phyloP scores from a whole-genome alignment of 148 eudicot genomes.

The Chenopodium berlandieri region DNA sequence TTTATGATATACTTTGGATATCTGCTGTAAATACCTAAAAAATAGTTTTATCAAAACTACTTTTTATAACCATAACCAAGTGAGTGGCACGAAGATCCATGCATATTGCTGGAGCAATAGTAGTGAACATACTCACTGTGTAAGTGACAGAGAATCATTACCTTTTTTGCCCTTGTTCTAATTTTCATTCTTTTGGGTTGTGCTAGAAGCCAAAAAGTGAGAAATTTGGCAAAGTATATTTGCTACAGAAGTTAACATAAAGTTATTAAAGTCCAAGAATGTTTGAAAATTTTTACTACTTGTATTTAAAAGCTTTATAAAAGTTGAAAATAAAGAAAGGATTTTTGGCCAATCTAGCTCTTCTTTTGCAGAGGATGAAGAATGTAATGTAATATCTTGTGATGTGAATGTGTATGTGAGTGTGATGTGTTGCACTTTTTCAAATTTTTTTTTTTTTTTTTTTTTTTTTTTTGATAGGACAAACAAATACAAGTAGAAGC shows the following conservation, averaged over 20 bases:
- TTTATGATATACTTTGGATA: neutral
- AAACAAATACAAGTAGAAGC: neutral
- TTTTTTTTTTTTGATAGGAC: neutral
- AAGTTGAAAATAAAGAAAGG: neutral
- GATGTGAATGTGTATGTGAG: neutral
- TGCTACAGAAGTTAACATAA: constrained; percentile 62
- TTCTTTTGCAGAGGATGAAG: constrained; percentile 23
- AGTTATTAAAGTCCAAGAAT: constrained; percentile 28
- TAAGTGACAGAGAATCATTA: constrained; percentile 1
- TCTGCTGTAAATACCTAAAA: neutral
- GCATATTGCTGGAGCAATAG: neutral
- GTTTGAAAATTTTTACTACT: neutral
- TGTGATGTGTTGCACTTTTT: neutral
- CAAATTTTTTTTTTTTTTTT: too few species aligned
- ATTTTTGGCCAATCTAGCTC: neutral
- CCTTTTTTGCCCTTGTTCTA: constrained; percentile 8
- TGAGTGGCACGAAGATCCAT: constrained; percentile 9
- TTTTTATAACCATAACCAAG: neutral
- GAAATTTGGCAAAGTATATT: constrained; percentile 40
- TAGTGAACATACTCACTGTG: neutral
- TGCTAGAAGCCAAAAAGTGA: constrained; percentile 35
- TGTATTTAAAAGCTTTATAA: neutral
- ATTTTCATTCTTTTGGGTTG: constrained; percentile 12
- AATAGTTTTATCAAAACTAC: constrained; percentile 1
- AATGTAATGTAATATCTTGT: constrained; percentile 13